Evolutionary conservation across 352 stramenopile species (phyloP).

Genomic region (Phytophthora tentaculata): DNA sequence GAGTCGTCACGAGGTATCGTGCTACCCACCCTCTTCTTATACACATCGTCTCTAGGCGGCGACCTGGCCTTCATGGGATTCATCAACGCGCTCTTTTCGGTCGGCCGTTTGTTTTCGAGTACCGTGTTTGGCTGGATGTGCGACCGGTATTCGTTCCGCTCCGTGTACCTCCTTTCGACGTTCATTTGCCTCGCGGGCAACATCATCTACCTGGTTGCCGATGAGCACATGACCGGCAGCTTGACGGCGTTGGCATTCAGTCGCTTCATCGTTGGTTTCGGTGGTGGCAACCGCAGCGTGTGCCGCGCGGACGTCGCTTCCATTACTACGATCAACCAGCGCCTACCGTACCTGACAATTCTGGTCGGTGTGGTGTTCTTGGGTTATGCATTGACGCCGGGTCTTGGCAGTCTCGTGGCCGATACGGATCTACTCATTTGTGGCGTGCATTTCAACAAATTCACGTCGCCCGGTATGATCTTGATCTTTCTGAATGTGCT

Average conservation of each 20-base stretch:
- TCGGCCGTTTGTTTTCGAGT: constrained; percentile 76
- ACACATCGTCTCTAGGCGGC: constrained; percentile 75
- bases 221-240: constrained; percentile 61
- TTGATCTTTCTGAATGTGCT: constrained; percentile 60
- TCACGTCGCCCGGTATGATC: constrained; percentile 67
- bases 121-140: constrained; percentile 84
- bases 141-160: constrained; percentile 80
- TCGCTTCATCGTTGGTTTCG: constrained; percentile 79
- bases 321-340: constrained; percentile 74
- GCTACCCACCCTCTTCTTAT: constrained; percentile 81
- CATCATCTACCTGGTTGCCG: constrained; percentile 74
- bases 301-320: constrained; percentile 74
- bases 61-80: constrained; percentile 77
- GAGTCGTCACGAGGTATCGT: constrained; percentile 77
- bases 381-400: constrained; percentile 70
- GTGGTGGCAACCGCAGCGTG: constrained; percentile 74
- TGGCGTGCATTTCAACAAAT: constrained; percentile 75
- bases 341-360: constrained; percentile 73
- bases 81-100: constrained; percentile 75
- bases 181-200: constrained; percentile 70
- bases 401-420: constrained; percentile 63
- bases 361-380: constrained; percentile 78
- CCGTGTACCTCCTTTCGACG: constrained; percentile 79
- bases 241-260: constrained; percentile 55
- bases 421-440: constrained; percentile 54